These are phyloP conservation scores for Volvariella surrecta DNA, from an alignment of 1,284 basidiomycete species.

Conservation along the genomic window DNA sequence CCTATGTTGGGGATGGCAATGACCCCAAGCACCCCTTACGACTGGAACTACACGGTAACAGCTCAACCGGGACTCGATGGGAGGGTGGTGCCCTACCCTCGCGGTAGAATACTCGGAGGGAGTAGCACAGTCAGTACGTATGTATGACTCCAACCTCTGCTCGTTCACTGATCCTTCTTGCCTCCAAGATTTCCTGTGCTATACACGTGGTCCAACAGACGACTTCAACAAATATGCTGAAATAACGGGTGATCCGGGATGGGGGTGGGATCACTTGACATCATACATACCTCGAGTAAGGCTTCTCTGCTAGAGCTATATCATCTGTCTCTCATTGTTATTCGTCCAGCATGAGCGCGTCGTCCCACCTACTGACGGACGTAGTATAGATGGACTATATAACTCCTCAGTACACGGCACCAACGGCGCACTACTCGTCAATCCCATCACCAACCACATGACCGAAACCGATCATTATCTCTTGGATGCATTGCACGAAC, in stretches of 20 bases:
- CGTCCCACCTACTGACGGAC: constrained; percentile 18
- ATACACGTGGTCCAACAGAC: constrained; percentile 26
- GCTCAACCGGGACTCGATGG: constrained; percentile 19
- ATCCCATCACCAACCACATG: not conserved
- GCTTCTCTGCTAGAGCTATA: not conserved
- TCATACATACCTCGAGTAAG: constrained; percentile 22
- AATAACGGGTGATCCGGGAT: constrained; percentile 26
- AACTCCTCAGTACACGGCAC: constrained; percentile 18
- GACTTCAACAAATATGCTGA: constrained; percentile 28
- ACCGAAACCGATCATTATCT: not conserved
- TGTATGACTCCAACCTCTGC: not conserved
- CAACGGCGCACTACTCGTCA: constrained; percentile 18
- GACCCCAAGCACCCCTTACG: constrained; percentile 1
- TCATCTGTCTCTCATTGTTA: not conserved
- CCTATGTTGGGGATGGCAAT: constrained; percentile 12
- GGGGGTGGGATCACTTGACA: constrained; percentile 27
- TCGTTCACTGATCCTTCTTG: constrained; percentile 8
- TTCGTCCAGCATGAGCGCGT: constrained; percentile 18
- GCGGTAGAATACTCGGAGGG: constrained; percentile 15
- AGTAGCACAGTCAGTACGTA: constrained; percentile 5
- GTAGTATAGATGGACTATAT: constrained; percentile 18
- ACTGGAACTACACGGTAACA: constrained; percentile 16
- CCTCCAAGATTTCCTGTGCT: constrained; percentile 27
- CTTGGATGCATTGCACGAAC: not conserved
- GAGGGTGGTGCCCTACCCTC: constrained; percentile 18